Percentiles rank a stretch among this genome's conserved stretches.
Evolutionary conservation across 1,284 basidiomycete species (phyloP).

Genomic region (Crocinoboletus sp.): DNA sequence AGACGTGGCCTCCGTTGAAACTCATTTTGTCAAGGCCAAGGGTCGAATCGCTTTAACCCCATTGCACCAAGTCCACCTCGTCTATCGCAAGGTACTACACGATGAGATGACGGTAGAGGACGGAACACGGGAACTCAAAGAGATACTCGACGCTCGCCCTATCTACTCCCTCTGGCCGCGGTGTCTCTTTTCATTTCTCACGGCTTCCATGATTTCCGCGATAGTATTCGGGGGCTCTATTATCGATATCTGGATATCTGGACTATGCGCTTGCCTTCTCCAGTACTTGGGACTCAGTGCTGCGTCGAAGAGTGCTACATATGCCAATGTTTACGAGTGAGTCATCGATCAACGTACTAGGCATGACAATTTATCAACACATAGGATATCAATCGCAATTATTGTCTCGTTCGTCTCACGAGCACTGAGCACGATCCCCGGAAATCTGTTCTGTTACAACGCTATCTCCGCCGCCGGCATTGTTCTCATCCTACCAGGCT

Average conservation of each 20-base stretch:
- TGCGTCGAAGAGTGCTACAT: conserved; percentile 76
- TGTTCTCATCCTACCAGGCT: conserved; percentile 75
- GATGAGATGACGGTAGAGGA: conserved; percentile 65
- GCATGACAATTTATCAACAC: background rate
- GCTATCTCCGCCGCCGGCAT: conserved; percentile 81
- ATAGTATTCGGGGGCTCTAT: conserved; percentile 81
- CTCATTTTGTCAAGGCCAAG: conserved; percentile 73
- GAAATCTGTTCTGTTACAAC: conserved; percentile 74
- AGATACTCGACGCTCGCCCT: conserved; percentile 56
- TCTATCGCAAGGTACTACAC: conserved; percentile 77
- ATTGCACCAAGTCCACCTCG: conserved; percentile 65
- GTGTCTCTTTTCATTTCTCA: conserved; percentile 69
- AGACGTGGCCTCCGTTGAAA: conserved; percentile 55
- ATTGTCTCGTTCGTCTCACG: conserved; percentile 78
- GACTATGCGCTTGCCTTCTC: conserved; percentile 61
- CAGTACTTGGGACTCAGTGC: conserved; percentile 75
- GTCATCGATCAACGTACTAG: conserved; percentile 28
- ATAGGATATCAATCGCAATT: conserved; percentile 77
- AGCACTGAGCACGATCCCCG: conserved; percentile 64
- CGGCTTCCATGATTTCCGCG: conserved; percentile 73
- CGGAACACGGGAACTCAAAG: conserved; percentile 56
- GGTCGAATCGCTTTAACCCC: conserved; percentile 71
- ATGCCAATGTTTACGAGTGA: conserved; percentile 88
- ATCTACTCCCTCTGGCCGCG: conserved; percentile 59
- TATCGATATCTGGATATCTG: conserved; percentile 78